A percentile compares a stretch with the other conserved stretches of the same genome.
Evolutionary conservation across 208 protist genomes (phyloP).

Genomic region (Polymyxa betae): DNA sequence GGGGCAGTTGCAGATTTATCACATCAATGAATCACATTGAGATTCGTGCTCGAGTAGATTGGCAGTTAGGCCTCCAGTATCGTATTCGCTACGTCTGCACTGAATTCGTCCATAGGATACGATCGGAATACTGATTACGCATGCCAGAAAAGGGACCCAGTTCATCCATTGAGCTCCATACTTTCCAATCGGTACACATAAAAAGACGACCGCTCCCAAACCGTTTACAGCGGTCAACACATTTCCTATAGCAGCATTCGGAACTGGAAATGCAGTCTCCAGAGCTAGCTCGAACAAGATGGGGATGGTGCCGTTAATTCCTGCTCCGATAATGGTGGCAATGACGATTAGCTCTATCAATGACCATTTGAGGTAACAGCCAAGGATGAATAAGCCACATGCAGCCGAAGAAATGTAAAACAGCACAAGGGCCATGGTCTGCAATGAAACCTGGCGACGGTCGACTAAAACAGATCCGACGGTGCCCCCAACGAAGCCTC

Average conservation of each 20-base stretch:
- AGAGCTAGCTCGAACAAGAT: conserved; percentile 30
- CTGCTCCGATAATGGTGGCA: not conserved
- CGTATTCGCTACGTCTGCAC: conserved; percentile 27
- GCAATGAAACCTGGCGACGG: not conserved
- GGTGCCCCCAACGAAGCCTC: conserved; percentile 4
- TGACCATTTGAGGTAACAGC: not conserved
- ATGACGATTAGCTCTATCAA: not conserved
- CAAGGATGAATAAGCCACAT: not conserved
- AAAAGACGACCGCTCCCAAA: not conserved
- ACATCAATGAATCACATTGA: no score
- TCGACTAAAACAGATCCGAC: not conserved
- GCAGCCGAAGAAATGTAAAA: not conserved
- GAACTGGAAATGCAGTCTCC: not conserved
- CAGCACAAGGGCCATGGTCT: not conserved
- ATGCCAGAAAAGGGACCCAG: not conserved
- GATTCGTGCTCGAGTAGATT: no score
- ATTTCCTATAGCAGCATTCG: not conserved
- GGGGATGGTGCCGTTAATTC: conserved; percentile 11
- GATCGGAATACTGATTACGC: not conserved
- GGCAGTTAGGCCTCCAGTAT: no score
- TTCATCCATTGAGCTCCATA: conserved; percentile 10
- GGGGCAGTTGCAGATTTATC: no score
- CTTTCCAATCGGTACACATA: not conserved
- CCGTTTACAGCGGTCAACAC: not conserved
- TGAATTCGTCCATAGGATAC: not conserved